A percentile compares a stretch with the other conserved stretches of the same genome.
Evolutionary conservation across 306 rosid species (phyloP).

Genomic region (Trifolium repens): DNA sequence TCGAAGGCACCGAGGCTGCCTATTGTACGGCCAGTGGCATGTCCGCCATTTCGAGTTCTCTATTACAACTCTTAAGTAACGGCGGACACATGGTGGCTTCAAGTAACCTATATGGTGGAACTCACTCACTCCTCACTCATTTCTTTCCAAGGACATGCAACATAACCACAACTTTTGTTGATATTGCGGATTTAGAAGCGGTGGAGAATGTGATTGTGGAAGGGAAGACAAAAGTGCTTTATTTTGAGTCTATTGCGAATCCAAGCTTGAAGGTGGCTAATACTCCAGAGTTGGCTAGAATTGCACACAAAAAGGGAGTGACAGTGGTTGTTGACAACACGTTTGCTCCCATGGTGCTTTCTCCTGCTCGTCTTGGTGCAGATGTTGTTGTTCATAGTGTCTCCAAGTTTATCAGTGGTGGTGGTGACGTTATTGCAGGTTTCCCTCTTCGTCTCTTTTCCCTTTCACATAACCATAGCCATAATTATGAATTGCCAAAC

Average conservation of each 20-base stretch:
- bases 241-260: slow-evolving; percentile 73
- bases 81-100: slow-evolving; percentile 79
- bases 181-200: slow-evolving; percentile 50
- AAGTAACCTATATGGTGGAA: slow-evolving; percentile 72
- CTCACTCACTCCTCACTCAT: slow-evolving; percentile 75
- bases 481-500: too few relatives aligned
- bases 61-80: slow-evolving; percentile 66
- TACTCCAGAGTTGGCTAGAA: slow-evolving; percentile 62
- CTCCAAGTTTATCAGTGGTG: slow-evolving; percentile 89
- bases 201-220: slow-evolving; percentile 64
- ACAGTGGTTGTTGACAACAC: slow-evolving; percentile 93
- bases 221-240: slow-evolving; percentile 75
- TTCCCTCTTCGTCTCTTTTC: neutral
- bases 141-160: slow-evolving; percentile 65
- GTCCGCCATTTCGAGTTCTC: slow-evolving; percentile 65
- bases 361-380: slow-evolving; percentile 88
- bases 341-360: slow-evolving; percentile 82
- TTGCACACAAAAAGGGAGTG: slow-evolving; percentile 68
- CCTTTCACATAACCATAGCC: neutral
- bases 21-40: slow-evolving; percentile 56
- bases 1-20: slow-evolving; percentile 92
- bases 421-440: slow-evolving; percentile 97
- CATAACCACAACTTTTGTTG: slow-evolving; percentile 69
- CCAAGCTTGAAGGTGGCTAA: slow-evolving; percentile 80
- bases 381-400: slow-evolving; percentile 88